These are phyloP conservation scores for Aphanomyces stellatus DNA, from an alignment of 352 stramenopile species.

Conservation along the genomic window DNA sequence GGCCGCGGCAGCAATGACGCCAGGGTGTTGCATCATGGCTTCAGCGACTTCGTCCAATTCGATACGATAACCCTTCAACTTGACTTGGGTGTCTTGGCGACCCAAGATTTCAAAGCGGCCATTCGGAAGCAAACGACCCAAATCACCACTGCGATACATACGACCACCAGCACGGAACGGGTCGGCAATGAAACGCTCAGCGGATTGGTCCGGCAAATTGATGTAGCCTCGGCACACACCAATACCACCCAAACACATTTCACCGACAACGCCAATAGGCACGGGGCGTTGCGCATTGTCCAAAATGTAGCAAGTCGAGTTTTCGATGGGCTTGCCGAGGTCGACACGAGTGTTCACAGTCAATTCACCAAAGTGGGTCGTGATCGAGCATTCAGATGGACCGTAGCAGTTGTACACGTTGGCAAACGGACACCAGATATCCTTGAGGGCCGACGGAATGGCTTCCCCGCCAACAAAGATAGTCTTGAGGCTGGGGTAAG, in stretches of 20 bases:
- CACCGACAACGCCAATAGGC: not conserved
- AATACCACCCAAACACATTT: not conserved
- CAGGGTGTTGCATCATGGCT: constrained; percentile 32
- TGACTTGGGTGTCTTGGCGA: constrained; percentile 63
- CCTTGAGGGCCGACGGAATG: not conserved
- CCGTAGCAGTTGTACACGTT: not conserved
- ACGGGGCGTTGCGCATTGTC: not conserved
- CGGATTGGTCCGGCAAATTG: not conserved
- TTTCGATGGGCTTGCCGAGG: not conserved
- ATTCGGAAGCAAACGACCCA: constrained; percentile 84
- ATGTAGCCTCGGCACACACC: not conserved
- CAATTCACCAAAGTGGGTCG: not conserved
- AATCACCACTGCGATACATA: constrained; percentile 90
- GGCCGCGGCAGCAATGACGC: constrained; percentile 37
- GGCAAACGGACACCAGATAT: not conserved
- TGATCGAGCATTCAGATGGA: not conserved
- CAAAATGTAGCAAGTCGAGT: not conserved
- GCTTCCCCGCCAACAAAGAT: not conserved
- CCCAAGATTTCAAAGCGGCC: constrained; percentile 82
- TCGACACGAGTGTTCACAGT: not conserved
- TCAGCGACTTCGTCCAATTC: constrained; percentile 72
- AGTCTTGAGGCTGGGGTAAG: not conserved
- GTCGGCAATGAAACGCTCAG: constrained; percentile 36
- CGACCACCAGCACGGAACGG: constrained; percentile 37
- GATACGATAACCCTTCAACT: constrained; percentile 72